Conservation (phyloP, 768 basidiomycete genomes). For the Tylopilus intermedius region DNA sequence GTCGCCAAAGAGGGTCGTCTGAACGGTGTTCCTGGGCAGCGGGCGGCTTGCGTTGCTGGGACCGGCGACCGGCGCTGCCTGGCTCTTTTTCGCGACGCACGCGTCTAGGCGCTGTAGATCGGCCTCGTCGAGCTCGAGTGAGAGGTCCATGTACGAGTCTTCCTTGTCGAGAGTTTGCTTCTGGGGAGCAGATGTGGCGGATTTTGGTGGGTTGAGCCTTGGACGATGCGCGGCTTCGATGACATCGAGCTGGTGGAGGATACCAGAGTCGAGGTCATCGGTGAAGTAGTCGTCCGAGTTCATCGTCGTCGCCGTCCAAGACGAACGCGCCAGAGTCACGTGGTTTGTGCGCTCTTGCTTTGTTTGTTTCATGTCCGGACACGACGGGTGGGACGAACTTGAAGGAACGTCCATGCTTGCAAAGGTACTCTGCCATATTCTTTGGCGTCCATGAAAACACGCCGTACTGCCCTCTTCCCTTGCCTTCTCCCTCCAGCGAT, state of each 20-base stretch:
- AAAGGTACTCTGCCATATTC: slow-evolving; percentile 68
- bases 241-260: slow-evolving; percentile 58
- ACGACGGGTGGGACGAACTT: slow-evolving; percentile 71
- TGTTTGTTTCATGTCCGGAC: slow-evolving; percentile 50
- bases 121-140: slow-evolving; percentile 53
- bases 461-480: slow-evolving; percentile 54
- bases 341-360: neutral
- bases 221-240: slow-evolving; percentile 58
- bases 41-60: slow-evolving; percentile 26
- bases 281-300: slow-evolving; percentile 76
- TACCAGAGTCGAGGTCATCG: slow-evolving; percentile 58
- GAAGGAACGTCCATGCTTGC: slow-evolving; percentile 35
- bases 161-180: slow-evolving; percentile 28
- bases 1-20: slow-evolving; percentile 68
- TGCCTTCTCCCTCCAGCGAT: slow-evolving; percentile 54
- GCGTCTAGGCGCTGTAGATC: slow-evolving; percentile 53
- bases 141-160: slow-evolving; percentile 47
- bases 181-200: neutral
- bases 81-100: slow-evolving; percentile 39
- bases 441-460: slow-evolving; percentile 38
- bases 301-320: slow-evolving; percentile 37
- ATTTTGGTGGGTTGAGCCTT: slow-evolving; percentile 2
- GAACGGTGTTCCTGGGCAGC: slow-evolving; percentile 39
- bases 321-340: slow-evolving; percentile 12
- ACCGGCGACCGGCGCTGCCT: slow-evolving; percentile 39